Percentiles rank a stretch among this genome's conserved stretches.
Conservation (phyloP, 2,329 filamentous ascomycete species). For the Nannizzia gypsea region DNA sequence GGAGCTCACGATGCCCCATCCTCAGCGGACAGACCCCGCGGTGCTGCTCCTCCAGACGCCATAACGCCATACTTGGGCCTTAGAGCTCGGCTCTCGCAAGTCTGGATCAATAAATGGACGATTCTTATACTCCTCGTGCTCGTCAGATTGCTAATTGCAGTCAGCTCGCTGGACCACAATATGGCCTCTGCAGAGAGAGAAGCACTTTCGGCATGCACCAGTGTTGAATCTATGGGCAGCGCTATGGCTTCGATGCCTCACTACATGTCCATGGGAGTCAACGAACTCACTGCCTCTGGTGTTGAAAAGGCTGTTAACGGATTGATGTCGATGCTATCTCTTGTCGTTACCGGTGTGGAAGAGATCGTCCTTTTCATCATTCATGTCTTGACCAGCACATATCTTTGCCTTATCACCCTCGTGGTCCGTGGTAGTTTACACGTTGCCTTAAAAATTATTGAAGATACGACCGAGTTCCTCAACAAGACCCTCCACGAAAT, state of each 20-base stretch:
- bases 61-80: slow-evolving; percentile 88
- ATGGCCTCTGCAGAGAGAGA: slow-evolving; percentile 64
- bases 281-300: slow-evolving; percentile 66
- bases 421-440: slow-evolving; percentile 69
- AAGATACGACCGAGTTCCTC: slow-evolving; percentile 49
- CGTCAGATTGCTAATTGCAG: slow-evolving; percentile 64
- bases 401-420: slow-evolving; percentile 77
- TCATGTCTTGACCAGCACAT: slow-evolving; percentile 80
- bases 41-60: slow-evolving; percentile 49
- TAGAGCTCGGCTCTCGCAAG: slow-evolving; percentile 77
- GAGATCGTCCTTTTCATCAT: slow-evolving; percentile 84
- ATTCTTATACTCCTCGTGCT: slow-evolving; percentile 78
- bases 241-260: slow-evolving; percentile 97
- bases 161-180: slow-evolving; percentile 59
- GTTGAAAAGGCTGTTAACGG: slow-evolving; percentile 71
- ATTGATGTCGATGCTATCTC: slow-evolving; percentile 63
- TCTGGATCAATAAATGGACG: slow-evolving; percentile 98
- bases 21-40: slow-evolving; percentile 23
- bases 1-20: slow-evolving; percentile 37
- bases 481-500: slow-evolving; percentile 43
- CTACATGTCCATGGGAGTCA: slow-evolving; percentile 81
- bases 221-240: slow-evolving; percentile 85
- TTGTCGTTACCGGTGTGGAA: slow-evolving; percentile 73
- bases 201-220: slow-evolving; percentile 78
- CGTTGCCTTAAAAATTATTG: slow-evolving; percentile 50